A percentile compares a stretch with the other conserved stretches of the same genome.
Evolutionary conservation across 2,329 filamentous ascomycete species (phyloP).

Genomic region (Cladophialophora carrionii): DNA sequence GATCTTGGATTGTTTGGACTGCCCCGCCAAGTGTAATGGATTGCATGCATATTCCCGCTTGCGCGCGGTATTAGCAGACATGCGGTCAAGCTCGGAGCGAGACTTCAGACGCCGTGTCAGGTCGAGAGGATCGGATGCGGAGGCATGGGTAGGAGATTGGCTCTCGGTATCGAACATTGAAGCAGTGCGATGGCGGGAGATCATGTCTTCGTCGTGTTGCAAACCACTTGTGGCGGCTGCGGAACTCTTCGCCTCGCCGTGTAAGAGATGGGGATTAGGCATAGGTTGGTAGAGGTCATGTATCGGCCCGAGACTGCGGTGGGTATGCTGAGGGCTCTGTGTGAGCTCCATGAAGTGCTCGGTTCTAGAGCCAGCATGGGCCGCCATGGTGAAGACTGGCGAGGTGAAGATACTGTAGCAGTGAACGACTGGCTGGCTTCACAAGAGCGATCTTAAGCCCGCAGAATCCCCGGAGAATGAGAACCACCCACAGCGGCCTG

Average conservation of each 20-base stretch:
- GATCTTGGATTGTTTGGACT: conserved; percentile 58
- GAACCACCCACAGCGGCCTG: background rate
- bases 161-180: conserved; percentile 51
- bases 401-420: background rate
- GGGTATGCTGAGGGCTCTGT: conserved; percentile 29
- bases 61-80: conserved; percentile 77
- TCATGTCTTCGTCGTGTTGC: conserved; percentile 25
- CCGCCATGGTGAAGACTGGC: conserved; percentile 4
- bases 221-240: conserved; percentile 17
- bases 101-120: conserved; percentile 79
- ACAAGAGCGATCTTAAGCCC: background rate
- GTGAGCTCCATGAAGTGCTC: conserved; percentile 33
- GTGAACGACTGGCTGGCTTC: background rate
- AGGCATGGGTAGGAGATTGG: conserved; percentile 60
- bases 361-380: conserved; percentile 15
- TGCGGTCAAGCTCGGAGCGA: conserved; percentile 72
- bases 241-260: conserved; percentile 36
- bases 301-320: conserved; percentile 14
- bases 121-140: conserved; percentile 77
- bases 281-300: conserved; percentile 22
- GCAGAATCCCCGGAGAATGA: background rate
- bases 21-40: conserved; percentile 44
- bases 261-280: conserved; percentile 29
- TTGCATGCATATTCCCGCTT: conserved; percentile 64
- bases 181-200: conserved; percentile 35